Evolutionary conservation across 805 yeast genomes (phyloP).

Genomic region (Myxozyma neglecta): DNA sequence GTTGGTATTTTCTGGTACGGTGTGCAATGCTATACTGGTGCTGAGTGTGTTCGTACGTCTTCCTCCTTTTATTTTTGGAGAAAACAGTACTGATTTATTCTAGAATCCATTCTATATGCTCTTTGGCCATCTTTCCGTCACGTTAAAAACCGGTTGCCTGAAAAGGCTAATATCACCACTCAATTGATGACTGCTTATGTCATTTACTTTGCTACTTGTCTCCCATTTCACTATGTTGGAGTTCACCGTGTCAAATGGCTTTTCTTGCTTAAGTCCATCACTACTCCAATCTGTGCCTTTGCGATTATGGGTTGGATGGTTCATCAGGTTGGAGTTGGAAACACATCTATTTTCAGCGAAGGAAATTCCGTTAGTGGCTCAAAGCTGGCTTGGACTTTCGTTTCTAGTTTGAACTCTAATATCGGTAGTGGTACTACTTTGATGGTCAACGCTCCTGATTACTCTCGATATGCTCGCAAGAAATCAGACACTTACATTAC

Average conservation of each 20-base stretch:
- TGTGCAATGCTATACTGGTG: slow-evolving; percentile 83
- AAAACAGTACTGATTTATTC: slow-evolving; percentile 47
- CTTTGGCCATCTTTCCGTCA: slow-evolving; percentile 56
- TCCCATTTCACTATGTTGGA: slow-evolving; percentile 79
- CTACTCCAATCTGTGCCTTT: slow-evolving; percentile 81
- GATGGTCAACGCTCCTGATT: slow-evolving; percentile 52
- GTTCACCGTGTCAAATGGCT: slow-evolving; percentile 84
- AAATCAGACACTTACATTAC: slow-evolving; percentile 27
- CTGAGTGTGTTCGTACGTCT: slow-evolving; percentile 59
- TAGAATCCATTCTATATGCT: slow-evolving; percentile 63
- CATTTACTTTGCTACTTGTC: slow-evolving; percentile 74
- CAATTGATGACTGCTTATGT: slow-evolving; percentile 75
- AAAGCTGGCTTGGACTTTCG: slow-evolving; percentile 73
- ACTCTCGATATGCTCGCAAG: slow-evolving; percentile 49
- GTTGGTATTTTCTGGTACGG: slow-evolving; percentile 89
- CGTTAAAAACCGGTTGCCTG: slow-evolving; percentile 44
- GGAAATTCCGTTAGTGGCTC: slow-evolving; percentile 50
- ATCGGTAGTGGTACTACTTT: slow-evolving; percentile 40
- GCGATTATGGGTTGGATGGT: slow-evolving; percentile 78
- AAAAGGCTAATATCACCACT: slow-evolving; percentile 27
- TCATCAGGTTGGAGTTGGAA: slow-evolving; percentile 35
- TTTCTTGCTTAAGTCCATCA: slow-evolving; percentile 75
- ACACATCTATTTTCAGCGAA: slow-evolving; percentile 10
- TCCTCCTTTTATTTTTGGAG: slow-evolving; percentile 46
- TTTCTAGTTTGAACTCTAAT: slow-evolving; percentile 55